A percentile compares a stretch with the other conserved stretches of the same genome.
These are phyloP conservation scores for Phlebiopsis gigantea DNA, from an alignment of 768 basidiomycete species.

Conservation along the genomic window DNA sequence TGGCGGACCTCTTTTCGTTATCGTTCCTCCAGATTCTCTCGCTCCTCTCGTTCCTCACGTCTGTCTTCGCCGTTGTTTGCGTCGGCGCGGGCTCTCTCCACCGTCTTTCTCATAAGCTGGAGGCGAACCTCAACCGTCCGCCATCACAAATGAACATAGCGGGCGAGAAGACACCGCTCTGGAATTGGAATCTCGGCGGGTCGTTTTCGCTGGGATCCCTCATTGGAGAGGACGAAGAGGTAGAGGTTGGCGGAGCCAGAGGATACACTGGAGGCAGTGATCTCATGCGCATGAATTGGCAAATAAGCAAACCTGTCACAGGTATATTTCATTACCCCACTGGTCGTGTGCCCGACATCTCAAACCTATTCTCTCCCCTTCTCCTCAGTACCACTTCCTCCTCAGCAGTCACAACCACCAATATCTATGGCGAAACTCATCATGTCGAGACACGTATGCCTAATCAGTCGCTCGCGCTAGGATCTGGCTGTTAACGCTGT, in stretches of 20 bases:
- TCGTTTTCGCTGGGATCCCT: conserved; percentile 22
- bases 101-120: conserved; percentile 19
- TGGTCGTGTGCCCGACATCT: conserved; percentile 1
- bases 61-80: conserved; percentile 17
- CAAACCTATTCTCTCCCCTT: not conserved
- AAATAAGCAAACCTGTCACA: conserved; percentile 14
- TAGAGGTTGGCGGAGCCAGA: not conserved
- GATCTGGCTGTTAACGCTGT: not conserved
- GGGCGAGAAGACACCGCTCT: conserved; percentile 10
- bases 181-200: conserved; percentile 24
- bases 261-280: conserved; percentile 22
- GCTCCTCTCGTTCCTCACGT: conserved; percentile 15
- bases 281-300: conserved; percentile 24
- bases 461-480: not conserved
- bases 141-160: not conserved
- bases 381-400: conserved; percentile 13
- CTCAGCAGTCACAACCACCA: conserved; percentile 22
- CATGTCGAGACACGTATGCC: conserved; percentile 27
- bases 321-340: conserved; percentile 11
- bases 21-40: conserved; percentile 16
- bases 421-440: conserved; percentile 29
- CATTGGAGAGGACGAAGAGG: conserved; percentile 23
- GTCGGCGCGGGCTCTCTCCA: conserved; percentile 22
- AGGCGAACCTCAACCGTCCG: conserved; percentile 11
- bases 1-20: conserved; percentile 14